phyloP scores from a whole-genome alignment of 2,329 filamentous ascomycete species.

The Aspergillus ochraceoroseus region DNA sequence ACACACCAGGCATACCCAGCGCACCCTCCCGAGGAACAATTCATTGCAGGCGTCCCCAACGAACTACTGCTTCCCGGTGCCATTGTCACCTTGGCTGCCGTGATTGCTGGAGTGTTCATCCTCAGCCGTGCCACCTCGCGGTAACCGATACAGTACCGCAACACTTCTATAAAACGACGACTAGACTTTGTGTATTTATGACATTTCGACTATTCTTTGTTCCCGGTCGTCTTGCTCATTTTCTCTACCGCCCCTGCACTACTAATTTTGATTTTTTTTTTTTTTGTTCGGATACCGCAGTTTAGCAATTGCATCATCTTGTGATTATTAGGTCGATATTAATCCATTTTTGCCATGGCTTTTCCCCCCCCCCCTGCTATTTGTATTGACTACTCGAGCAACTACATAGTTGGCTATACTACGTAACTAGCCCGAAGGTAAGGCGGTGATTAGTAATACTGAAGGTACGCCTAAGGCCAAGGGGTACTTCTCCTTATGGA shows the following conservation, averaged over 20 bases:
- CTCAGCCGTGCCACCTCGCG: constrained; percentile 63
- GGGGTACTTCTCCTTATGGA: constrained; percentile 6
- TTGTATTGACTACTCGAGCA: too few species aligned
- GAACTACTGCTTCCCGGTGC: constrained; percentile 89
- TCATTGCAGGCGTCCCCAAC: constrained; percentile 89
- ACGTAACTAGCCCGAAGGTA: too few species aligned
- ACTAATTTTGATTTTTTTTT: constrained; percentile 5
- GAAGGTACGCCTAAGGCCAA: constrained; percentile 12
- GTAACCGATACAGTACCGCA: constrained; percentile 20
- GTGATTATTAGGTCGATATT: constrained; percentile 5
- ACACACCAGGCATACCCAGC: constrained; percentile 45
- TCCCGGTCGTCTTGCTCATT: constrained; percentile 6
- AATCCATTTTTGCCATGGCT: neutral
- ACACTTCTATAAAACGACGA: neutral
- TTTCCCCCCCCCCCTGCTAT: too few species aligned
- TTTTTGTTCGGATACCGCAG: constrained; percentile 25
- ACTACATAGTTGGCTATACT: too few species aligned
- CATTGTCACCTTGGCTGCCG: constrained; percentile 88
- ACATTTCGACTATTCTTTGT: constrained; percentile 5
- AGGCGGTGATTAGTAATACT: too few species aligned
- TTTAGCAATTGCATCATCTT: constrained; percentile 10
- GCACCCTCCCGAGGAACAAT: constrained; percentile 60
- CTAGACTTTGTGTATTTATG: constrained; percentile 13
- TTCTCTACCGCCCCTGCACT: constrained; percentile 9
- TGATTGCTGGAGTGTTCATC: constrained; percentile 89